phyloP scores from a whole-genome alignment of 345 rosid genomes.

The Aurinia saxatilis region DNA sequence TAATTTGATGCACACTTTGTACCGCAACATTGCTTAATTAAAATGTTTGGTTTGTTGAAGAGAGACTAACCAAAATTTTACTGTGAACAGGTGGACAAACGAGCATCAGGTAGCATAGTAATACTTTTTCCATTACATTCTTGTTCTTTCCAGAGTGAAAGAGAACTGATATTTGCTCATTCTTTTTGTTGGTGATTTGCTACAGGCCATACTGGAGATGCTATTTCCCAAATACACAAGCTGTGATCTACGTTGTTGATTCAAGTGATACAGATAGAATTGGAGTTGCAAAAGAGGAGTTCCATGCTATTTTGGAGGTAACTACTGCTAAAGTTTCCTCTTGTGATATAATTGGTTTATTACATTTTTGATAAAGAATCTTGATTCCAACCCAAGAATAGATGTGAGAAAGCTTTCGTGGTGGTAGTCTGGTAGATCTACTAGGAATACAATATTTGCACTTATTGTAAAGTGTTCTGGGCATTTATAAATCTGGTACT shows the following conservation, averaged over 20 bases:
- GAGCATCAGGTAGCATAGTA: conserved; percentile 40
- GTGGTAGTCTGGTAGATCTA: not conserved
- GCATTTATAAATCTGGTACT: not conserved
- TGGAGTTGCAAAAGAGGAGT: conserved; percentile 49
- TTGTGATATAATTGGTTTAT: too few relatives aligned
- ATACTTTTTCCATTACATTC: too few relatives aligned
- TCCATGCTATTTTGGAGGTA: conserved; percentile 63
- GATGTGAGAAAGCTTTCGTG: not conserved
- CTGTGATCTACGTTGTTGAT: conserved; percentile 51
- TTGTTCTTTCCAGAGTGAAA: too few relatives aligned
- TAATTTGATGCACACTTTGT: not conserved
- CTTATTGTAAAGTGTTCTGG: not conserved
- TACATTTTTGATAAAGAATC: too few relatives aligned
- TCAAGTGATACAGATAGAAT: conserved; percentile 53
- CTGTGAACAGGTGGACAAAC: conserved; percentile 55
- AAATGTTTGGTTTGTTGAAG: too few relatives aligned
- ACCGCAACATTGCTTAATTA: not conserved
- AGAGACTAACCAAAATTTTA: conserved; percentile 8
- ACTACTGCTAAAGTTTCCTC: not conserved
- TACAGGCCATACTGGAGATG: conserved; percentile 72
- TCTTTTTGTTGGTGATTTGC: conserved; percentile 8
- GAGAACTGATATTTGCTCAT: not conserved
- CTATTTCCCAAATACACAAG: conserved; percentile 48
- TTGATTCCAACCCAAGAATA: too few relatives aligned
- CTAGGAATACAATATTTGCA: not conserved